Base-by-base conservation (phyloP, 768 basidiomycete genomes). In the Russula emetica region DNA sequence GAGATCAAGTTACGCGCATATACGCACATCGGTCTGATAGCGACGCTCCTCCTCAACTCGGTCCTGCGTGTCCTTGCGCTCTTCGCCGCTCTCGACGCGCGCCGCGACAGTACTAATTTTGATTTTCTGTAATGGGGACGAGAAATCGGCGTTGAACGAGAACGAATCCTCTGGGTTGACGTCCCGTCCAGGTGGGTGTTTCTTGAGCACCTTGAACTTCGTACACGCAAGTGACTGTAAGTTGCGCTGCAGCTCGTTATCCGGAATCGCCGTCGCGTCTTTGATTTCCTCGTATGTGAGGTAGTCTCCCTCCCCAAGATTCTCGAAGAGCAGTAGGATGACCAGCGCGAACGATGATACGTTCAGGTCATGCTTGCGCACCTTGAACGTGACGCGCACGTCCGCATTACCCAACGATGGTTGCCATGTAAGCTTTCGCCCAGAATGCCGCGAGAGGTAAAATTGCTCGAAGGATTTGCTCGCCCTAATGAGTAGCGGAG, bases 141-240 rank as follows among this genome's bases (percentile, higher is more conserved):
- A 80, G 74, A 98, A 98, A 55, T 82, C 81, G 20, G 75, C 70
- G 68, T 98, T 97, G 80, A 98, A 99, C 2, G 91, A 86, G 75
- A 99, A 99, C 2, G 83, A 79, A 74, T 99, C 97, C 13, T 76
- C 78, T n/a, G n/a, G 32, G 32, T 36, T 36, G 34, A 36, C 34
- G 14, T 42, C 42, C 42, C 14, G 42, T 42, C 16, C 34, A 36
- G 34, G 1, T 36, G 34, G 34, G 3, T 10, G 34, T 10, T 36
- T 36, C 34, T 3, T 11, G 34, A 36, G 10, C 34, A 36, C 34
- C 13, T 14, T 36, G 36, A 14, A 14, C 36, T 36, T 36, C 10
- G 90, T 94, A 71, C 96, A 98, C 0, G 97, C 95, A 26, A 99
- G 81, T 0, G 96, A 94, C 72, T 99, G 97, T 2, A 99, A 81